phyloP scores from a whole-genome alignment of 176 grass and related monocot species.

The Aegilops longissima region DNA sequence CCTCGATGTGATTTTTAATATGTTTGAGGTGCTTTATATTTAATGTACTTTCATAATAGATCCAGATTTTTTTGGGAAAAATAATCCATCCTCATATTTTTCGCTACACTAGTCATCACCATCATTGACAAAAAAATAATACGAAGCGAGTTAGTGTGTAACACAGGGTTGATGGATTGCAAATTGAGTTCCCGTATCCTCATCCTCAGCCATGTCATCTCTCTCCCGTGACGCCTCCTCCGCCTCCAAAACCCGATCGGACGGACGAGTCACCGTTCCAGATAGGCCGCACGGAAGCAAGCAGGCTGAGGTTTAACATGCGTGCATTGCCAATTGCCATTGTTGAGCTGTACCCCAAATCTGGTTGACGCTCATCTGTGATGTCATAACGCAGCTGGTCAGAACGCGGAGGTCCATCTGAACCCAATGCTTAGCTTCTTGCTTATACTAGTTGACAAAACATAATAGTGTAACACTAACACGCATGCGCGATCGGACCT shows the following conservation, averaged over 20 bases:
- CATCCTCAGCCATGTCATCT: not conserved
- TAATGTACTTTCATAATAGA: too few species aligned
- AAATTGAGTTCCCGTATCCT: not conserved
- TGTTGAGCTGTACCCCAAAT: slow-evolving; percentile 29
- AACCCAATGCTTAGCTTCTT: not conserved
- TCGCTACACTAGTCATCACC: too few species aligned
- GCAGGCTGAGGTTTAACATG: not conserved
- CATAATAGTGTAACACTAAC: not conserved
- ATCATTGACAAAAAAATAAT: too few species aligned
- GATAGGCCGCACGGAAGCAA: not conserved
- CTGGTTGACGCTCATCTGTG: not conserved
- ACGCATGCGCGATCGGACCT: not conserved
- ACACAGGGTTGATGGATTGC: not conserved
- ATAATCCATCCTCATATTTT: too few species aligned
- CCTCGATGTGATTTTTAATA: too few species aligned
- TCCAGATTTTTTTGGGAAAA: too few species aligned
- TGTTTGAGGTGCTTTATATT: too few species aligned
- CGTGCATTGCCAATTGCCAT: not conserved
- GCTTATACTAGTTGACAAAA: too few species aligned
- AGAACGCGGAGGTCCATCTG: not conserved
- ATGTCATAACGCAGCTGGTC: not conserved
- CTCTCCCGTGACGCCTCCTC: slow-evolving; percentile 1
- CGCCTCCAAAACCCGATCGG: not conserved
- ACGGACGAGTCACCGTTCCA: not conserved
- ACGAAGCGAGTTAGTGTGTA: not conserved